These are phyloP conservation scores for Hortiboletus campestris DNA, from an alignment of 768 basidiomycete species.

Conservation along the genomic window DNA sequence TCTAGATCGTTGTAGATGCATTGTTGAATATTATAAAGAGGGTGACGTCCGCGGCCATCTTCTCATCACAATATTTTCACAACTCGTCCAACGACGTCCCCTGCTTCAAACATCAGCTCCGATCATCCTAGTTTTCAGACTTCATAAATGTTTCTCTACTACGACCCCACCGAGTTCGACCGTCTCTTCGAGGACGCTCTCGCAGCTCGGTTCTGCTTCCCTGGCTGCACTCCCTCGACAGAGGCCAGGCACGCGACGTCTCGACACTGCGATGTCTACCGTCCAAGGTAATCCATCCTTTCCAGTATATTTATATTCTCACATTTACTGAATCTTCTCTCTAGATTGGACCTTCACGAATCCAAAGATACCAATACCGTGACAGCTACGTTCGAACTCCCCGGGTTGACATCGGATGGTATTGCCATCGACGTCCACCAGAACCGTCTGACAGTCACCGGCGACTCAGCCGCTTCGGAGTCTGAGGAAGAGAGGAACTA, in stretches of 20 bases:
- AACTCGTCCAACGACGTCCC: neutral
- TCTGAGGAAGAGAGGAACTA: slow-evolving; percentile 38
- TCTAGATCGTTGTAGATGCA: neutral
- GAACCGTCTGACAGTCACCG: slow-evolving; percentile 46
- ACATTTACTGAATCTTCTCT: neutral
- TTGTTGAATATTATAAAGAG: slow-evolving; percentile 3
- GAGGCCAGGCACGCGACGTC: neutral
- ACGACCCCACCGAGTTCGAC: neutral
- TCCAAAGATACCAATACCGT: slow-evolving; percentile 12
- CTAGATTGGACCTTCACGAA: no score
- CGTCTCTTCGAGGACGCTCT: slow-evolving; percentile 21
- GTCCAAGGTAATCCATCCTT: slow-evolving; percentile 18
- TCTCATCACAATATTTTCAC: neutral
- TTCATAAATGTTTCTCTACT: neutral
- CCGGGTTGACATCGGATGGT: slow-evolving; percentile 50
- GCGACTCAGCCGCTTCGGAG: slow-evolving; percentile 35
- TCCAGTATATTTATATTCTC: no score
- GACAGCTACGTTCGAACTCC: slow-evolving; percentile 54
- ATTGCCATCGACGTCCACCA: slow-evolving; percentile 49
- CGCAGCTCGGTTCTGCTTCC: slow-evolving; percentile 12
- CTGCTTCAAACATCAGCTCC: no score
- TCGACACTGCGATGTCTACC: neutral
- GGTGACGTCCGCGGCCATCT: neutral
- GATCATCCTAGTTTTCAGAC: neutral
- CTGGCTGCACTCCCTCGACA: neutral